Percentiles rank a stretch among this genome's conserved stretches.
Evolutionary conservation across 179 eudicot species (phyloP).

Genomic region (Beta corolliflora): DNA sequence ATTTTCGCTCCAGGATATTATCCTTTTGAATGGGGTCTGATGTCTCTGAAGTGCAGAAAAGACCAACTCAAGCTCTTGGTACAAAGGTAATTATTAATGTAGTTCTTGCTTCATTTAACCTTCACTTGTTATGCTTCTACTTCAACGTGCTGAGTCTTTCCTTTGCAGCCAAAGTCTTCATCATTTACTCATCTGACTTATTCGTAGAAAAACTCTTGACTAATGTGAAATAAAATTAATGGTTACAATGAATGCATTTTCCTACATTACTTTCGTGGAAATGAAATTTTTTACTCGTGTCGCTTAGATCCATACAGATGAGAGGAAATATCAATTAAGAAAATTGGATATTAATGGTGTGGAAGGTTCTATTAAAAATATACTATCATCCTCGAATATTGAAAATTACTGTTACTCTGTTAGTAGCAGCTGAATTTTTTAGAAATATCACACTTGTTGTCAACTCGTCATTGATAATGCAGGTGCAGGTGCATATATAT

Average conservation of each 20-base stretch:
- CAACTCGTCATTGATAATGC: conserved; percentile 15
- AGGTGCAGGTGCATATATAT: conserved; percentile 89
- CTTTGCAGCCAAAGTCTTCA: not conserved
- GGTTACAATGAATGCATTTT: not conserved
- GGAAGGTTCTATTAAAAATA: not conserved
- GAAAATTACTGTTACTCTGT: not conserved
- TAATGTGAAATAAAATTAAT: not conserved
- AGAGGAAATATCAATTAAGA: too few relatives aligned
- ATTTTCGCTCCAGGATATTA: conserved; percentile 18
- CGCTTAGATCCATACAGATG: not conserved
- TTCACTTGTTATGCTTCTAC: conserved; percentile 2
- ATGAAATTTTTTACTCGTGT: not conserved
- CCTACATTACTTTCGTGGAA: not conserved
- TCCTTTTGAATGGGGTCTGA: conserved; percentile 60
- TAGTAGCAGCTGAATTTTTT: not conserved
- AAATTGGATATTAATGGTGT: not conserved
- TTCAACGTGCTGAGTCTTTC: not conserved
- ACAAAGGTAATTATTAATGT: conserved; percentile 53
- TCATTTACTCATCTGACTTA: not conserved
- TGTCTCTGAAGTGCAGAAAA: conserved; percentile 43
- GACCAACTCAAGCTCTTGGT: conserved; percentile 29
- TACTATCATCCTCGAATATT: not conserved
- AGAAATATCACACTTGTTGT: not conserved
- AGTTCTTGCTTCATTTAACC: not conserved
- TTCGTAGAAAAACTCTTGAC: not conserved